A percentile compares a stretch with the other conserved stretches of the same genome.
Conservation (phyloP, 192 early-diverging fungal genomes). For the Cladochytrium replicatum region DNA sequence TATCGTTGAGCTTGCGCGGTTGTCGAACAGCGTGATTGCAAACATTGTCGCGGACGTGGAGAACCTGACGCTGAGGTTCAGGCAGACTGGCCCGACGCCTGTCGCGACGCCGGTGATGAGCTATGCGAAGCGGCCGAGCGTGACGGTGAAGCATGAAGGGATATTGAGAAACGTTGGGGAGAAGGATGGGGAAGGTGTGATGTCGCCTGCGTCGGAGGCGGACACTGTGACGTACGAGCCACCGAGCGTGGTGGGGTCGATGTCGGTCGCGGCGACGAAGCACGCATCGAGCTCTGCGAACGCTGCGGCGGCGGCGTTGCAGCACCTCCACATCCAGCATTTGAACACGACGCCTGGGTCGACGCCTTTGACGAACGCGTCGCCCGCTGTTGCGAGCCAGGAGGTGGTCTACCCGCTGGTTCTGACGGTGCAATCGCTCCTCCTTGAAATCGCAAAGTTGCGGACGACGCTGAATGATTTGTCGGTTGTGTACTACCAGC, state of each 20-base stretch:
- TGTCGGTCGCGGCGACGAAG: not conserved
- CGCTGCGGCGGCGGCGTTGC: not conserved
- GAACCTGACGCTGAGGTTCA: conserved; percentile 18
- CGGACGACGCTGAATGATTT: conserved; percentile 23
- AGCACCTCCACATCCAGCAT: no score
- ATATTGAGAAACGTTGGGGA: no score
- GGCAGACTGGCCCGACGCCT: not conserved
- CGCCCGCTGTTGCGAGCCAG: not conserved
- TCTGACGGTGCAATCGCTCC: conserved; percentile 19
- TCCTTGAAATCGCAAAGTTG: conserved; percentile 15
- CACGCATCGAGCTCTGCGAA: not conserved
- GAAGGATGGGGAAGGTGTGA: no score
- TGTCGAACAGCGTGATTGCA: conserved; percentile 26
- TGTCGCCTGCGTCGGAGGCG: not conserved
- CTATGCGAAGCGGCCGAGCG: no score
- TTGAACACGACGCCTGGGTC: no score
- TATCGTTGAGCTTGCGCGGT: conserved; percentile 19
- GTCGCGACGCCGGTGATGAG: no score
- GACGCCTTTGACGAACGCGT: not conserved
- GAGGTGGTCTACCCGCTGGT: conserved; percentile 21
- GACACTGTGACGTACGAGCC: not conserved
- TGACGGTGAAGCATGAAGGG: no score
- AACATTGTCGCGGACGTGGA: conserved; percentile 24
- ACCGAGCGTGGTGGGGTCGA: not conserved
- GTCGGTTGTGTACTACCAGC: conserved; percentile 23